Conservation (phyloP, 164 flowering plant genomes). For the Nymphaea colorata region DNA sequence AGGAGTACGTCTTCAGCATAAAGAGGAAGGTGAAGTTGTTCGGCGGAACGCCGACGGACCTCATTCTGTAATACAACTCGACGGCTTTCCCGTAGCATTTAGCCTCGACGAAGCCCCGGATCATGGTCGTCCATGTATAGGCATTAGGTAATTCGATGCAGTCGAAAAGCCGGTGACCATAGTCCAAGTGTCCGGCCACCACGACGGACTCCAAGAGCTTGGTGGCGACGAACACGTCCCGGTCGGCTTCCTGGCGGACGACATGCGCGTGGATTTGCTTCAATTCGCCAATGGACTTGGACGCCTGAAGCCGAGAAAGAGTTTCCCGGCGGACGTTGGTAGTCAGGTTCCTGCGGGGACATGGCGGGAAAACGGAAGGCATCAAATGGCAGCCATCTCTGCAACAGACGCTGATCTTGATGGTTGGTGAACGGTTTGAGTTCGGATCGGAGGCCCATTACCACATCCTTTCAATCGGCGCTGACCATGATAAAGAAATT, state of each 20-base stretch:
- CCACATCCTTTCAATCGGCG: too few species aligned
- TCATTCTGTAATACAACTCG: slow-evolving; percentile 8
- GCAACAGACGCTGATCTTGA: too few species aligned
- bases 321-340: too few species aligned
- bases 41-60: slow-evolving; percentile 3
- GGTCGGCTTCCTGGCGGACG: slow-evolving; percentile 1
- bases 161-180: slow-evolving; percentile 9
- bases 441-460: too few species aligned
- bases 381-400: too few species aligned
- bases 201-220: slow-evolving; percentile 12
- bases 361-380: too few species aligned
- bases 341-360: too few species aligned
- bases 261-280: slow-evolving; percentile 14
- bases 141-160: slow-evolving; percentile 4
- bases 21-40: slow-evolving; percentile 15
- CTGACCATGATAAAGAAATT: too few species aligned
- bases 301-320: background rate
- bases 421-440: too few species aligned
- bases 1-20: slow-evolving; percentile 12
- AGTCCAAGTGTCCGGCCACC: slow-evolving; percentile 6
- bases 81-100: slow-evolving; percentile 7
- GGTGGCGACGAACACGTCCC: slow-evolving; percentile 12
- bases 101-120: slow-evolving; percentile 9
- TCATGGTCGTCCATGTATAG: slow-evolving; percentile 17
- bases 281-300: slow-evolving; percentile 2